phyloP scores from a whole-genome alignment of 1,139 yeast species.

The Spathaspora jeffriesii region DNA sequence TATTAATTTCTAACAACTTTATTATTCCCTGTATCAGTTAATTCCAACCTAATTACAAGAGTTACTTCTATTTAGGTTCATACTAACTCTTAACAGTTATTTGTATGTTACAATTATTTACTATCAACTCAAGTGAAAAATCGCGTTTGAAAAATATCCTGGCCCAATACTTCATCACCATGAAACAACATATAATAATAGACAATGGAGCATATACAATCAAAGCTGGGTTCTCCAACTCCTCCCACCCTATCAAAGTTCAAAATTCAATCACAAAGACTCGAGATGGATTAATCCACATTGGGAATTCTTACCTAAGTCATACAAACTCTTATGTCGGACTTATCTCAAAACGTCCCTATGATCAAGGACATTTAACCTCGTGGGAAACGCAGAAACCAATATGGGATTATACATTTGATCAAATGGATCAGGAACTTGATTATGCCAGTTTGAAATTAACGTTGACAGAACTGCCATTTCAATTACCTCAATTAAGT shows the following conservation, averaged over 20 bases:
- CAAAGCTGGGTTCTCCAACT: conserved; percentile 66
- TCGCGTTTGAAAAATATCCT: no score
- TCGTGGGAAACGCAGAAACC: conserved; percentile 93
- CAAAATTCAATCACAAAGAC: conserved; percentile 76
- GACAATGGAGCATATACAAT: conserved; percentile 91
- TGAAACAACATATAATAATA: conserved; percentile 30
- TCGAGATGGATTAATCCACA: conserved; percentile 69
- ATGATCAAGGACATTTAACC: conserved; percentile 82
- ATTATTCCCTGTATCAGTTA: no score
- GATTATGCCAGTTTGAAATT: conserved; percentile 54
- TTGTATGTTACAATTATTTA: no score
- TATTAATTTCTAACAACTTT: no score
- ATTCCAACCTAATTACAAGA: no score
- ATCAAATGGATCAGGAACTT: conserved; percentile 29
- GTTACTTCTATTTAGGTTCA: no score
- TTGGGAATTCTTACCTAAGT: conserved; percentile 68
- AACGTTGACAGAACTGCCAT: conserved; percentile 75
- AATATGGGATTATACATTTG: conserved; percentile 83
- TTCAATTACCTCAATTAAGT: conserved; percentile 80
- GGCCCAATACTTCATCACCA: no score
- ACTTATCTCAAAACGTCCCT: conserved; percentile 75
- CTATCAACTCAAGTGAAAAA: no score
- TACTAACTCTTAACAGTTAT: no score
- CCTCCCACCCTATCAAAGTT: conserved; percentile 46
- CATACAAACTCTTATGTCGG: conserved; percentile 76